Base-by-base conservation (phyloP, 306 rosid genomes). In the Cucurbita argyrosperma region DNA sequence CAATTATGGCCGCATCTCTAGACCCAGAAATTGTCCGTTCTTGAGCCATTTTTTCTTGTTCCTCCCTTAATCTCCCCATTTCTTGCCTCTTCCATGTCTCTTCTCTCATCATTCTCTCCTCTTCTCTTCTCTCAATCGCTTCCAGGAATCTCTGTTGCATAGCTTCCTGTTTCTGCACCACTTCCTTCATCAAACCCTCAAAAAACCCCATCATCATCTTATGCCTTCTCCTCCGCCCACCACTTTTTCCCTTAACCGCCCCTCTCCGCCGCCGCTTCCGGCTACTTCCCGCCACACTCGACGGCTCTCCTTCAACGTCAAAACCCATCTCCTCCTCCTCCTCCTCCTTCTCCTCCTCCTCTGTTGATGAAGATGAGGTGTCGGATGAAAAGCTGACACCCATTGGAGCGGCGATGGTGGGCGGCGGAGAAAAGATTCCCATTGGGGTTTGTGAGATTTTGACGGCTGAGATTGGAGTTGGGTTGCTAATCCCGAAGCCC, bases 91-190 rank as follows among this genome's bases (percentile, higher is more conserved):
- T 85, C 88, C 84, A 82, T 7, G 77, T 85, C 38, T 85, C 88
- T 54, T 85, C 88, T 65, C 86, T 79, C 12, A 80, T 38, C 74
- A 80, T 72, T 35, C 88, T 68, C 3, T 85, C 88, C 1, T 80
- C 68, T 57, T 85, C 88, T 13, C 88, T 77, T 59, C 79, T 85
- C 64, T 82, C 85, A 12, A 84, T 81, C 30, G 76, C 80, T 16
- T 84, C 88, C n/a, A 84, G 50, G 46, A 85, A 85, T 64, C 74
- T 82, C 67, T 78, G 84, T 49, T 85, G 88, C 88, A 85, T 79
- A 35, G 52, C 56, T 74, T 85, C 84, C 21, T 85, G 88, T 76
- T 82, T 85, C 11, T 80, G 76, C 80, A 85, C 77, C 58, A 85
- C 86, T 65, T 85, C 79, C 66, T 77, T 82, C 86, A 85, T 85